Percentiles rank a stretch among this genome's conserved stretches.
phyloP scores from a whole-genome alignment of 257 asterid genomes.

The Solanum pimpinellifolium region DNA sequence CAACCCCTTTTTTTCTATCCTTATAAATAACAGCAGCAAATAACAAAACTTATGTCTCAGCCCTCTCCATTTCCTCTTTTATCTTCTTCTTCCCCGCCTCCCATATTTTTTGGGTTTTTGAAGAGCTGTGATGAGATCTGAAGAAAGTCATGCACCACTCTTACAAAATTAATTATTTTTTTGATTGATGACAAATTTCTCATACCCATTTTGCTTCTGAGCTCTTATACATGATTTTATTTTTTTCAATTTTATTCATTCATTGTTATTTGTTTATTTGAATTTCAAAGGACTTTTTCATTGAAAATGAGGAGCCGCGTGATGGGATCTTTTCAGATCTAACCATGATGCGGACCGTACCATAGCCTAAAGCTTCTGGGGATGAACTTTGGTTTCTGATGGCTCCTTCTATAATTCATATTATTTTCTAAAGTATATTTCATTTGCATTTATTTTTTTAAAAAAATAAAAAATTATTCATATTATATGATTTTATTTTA shows the following conservation, averaged over 20 bases:
- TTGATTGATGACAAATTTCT: background rate
- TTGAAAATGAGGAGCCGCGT: background rate
- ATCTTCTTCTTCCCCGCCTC: too few species aligned
- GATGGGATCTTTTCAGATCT: background rate
- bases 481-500: too few species aligned
- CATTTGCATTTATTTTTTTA: background rate
- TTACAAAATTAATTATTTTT: background rate
- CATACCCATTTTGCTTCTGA: background rate
- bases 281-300: background rate
- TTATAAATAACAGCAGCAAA: background rate
- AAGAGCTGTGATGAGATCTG: background rate
- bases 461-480: too few species aligned
- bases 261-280: background rate
- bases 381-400: background rate
- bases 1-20: background rate
- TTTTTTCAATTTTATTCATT: background rate
- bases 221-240: background rate
- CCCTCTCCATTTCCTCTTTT: too few species aligned
- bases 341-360: conserved; percentile 1
- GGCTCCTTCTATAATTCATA: background rate
- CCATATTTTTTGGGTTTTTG: too few species aligned
- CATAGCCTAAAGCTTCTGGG: background rate
- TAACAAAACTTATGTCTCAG: too few species aligned
- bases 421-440: background rate
- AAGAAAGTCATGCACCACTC: background rate